Base-by-base conservation (phyloP, 2,329 filamentous ascomycete genomes). In the Diplodia sapinea region DNA sequence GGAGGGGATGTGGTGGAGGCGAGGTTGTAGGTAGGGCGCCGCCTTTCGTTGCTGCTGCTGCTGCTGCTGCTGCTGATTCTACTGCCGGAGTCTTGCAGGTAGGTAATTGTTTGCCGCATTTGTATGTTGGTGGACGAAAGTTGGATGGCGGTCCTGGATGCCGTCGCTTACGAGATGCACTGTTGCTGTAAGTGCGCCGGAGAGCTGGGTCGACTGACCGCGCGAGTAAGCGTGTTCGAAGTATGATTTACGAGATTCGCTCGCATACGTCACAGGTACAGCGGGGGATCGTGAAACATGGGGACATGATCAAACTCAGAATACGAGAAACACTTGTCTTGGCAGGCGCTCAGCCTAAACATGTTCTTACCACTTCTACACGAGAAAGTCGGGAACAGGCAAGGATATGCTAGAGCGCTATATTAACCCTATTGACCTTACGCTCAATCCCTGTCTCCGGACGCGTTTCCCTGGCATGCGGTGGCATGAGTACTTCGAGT, bases 281-380 rank as follows among this genome's bases (percentile, higher is more conserved):
- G 50, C 50, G 26, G 29, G 50, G 31, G n/a, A 7, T 17, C 15
- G 3, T 12, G 52, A 55, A 36, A 33, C 31, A 9, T 3, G n/a
- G 23, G 23, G n/a, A 15, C 9, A 5, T 26, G 17, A 20, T 49
- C 40, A 61, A 36, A 20, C 57, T 61, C 40, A 23, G 40, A 43
- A 61, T 50, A 61, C 57, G 57, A 50, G 57, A 49, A 20, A 23
- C 31, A 23, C 8, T 26, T 23, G 40, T 38, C 57, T 61, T 17
- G 57, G 57, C 57, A 50, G 57, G 17, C 12, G 31, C 36, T 59
- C 36, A 29, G 40, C 31, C 38, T 20, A 31, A 38, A 29, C 56
- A 20, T 38, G 12, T 9, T 11, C 23, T 36, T n/a, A 26, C 17
- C 52, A 1, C 15, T 15, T 3, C 17, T 47, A 17, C 2, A 1